These are phyloP conservation scores for Rhizomucor pusillus DNA, from an alignment of 371 early-diverging fungal genomes.

Conservation along the genomic window DNA sequence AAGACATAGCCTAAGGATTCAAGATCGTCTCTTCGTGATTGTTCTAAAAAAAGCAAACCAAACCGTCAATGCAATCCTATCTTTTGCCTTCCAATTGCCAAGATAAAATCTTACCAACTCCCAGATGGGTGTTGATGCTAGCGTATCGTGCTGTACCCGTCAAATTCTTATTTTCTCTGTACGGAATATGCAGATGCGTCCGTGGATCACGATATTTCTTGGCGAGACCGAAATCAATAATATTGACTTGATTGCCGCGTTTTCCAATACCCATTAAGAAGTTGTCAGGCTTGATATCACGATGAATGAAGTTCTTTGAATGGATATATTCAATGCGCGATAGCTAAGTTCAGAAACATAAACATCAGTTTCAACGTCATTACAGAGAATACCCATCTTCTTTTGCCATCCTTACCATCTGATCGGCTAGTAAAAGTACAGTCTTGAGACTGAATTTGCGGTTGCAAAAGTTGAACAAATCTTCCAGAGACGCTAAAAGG, in stretches of 20 bases:
- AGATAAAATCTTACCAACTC: conserved; percentile 68
- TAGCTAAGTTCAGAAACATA: no score
- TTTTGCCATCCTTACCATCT: conserved; percentile 72
- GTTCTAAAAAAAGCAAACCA: conserved; percentile 78
- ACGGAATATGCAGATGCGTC: conserved; percentile 97
- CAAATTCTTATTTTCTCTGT: conserved; percentile 97
- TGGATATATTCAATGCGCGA: conserved; percentile 97
- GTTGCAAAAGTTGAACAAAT: conserved; percentile 97
- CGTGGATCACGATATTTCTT: conserved; percentile 98
- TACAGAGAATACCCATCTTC: neutral
- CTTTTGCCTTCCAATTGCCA: neutral
- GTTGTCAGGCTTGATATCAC: conserved; percentile 98
- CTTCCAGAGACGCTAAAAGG: conserved; percentile 82
- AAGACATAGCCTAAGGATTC: conserved; percentile 99
- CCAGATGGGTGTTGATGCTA: conserved; percentile 98
- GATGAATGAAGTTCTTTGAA: conserved; percentile 58
- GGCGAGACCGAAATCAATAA: conserved; percentile 99
- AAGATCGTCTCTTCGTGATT: conserved; percentile 99
- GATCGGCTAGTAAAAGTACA: conserved; percentile 96
- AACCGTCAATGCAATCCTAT: neutral
- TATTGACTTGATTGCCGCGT: conserved; percentile 94
- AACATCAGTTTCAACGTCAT: neutral
- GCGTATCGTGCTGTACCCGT: conserved; percentile 99
- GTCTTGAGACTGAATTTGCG: conserved; percentile 98
- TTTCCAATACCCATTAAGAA: conserved; percentile 98